Percentiles rank a stretch among this genome's conserved stretches.
phyloP scores from a whole-genome alignment of 1,139 yeast genomes.

The Suhomyces chickasaworum region DNA sequence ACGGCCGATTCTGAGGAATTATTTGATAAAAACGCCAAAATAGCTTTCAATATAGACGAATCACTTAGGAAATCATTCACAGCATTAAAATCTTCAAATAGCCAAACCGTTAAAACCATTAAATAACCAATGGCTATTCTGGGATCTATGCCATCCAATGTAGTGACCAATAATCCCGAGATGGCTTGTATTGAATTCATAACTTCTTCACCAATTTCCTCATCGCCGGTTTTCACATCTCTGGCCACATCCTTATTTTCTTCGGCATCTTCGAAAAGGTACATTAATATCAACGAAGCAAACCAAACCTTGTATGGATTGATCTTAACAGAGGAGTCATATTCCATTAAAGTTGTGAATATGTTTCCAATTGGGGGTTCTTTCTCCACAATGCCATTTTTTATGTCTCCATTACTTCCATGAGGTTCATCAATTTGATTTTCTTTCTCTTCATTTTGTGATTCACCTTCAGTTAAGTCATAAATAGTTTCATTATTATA shows the following conservation, averaged over 20 bases:
- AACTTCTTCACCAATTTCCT: slow-evolving; percentile 70
- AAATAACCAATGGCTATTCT: slow-evolving; percentile 79
- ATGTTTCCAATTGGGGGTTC: slow-evolving; percentile 51
- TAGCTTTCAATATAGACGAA: slow-evolving; percentile 61
- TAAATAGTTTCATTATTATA: slow-evolving; percentile 36
- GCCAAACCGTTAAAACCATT: slow-evolving; percentile 74
- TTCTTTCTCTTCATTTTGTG: too few relatives aligned
- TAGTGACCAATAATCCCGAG: slow-evolving; percentile 71
- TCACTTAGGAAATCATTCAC: slow-evolving; percentile 78
- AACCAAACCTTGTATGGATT: slow-evolving; percentile 93
- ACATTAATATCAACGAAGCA: slow-evolving; percentile 66
- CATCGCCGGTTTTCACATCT: slow-evolving; percentile 65
- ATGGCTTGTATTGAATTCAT: slow-evolving; percentile 77
- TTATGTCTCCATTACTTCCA: slow-evolving; percentile 7
- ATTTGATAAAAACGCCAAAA: slow-evolving; percentile 68
- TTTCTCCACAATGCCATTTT: neutral
- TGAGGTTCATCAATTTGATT: too few relatives aligned
- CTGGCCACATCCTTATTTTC: slow-evolving; percentile 56
- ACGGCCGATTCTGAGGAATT: slow-evolving; percentile 58
- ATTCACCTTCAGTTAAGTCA: slow-evolving; percentile 2
- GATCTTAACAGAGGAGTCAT: slow-evolving; percentile 70
- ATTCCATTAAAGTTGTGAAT: slow-evolving; percentile 70
- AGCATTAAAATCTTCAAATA: slow-evolving; percentile 75
- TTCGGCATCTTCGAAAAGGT: slow-evolving; percentile 59
- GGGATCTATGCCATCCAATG: slow-evolving; percentile 66